Base-by-base conservation (phyloP, 306 rosid genomes). In the Quercus berberidifolia region DNA sequence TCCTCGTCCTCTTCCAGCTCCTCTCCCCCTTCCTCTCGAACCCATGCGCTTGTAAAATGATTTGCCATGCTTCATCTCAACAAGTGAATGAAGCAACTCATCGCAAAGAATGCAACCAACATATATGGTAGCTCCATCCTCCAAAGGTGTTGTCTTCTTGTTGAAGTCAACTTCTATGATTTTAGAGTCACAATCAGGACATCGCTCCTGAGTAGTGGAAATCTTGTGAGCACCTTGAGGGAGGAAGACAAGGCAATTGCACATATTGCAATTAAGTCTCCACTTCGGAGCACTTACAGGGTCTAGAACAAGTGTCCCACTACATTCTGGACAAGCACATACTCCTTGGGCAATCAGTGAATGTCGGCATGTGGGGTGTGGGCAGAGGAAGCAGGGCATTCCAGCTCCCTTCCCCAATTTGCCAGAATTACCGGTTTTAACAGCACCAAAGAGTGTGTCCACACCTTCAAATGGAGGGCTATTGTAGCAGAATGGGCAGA, bases 401-500 rank as follows among this genome's bases (percentile, higher is more conserved):
- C 97, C 97, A 49, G 90, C 92, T 85, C 97, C 98, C 87, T 94
- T 92, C 78, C 97, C 97, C 72, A 80, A 69, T 89, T 90, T 88
- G 72, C 90, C 88, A 23, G 95, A 80, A 81, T 83, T 33, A 71
- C 86, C 59, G 30, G 89, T 79, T 89, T 89, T 90, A 33, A 81
- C 84, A 4, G 88, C 78, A 64, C 90, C 89, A 71, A 83, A 83
- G 82, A 89, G 90, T 31, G 89, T 15, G 59, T 88, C 91, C 3
- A 94, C 90, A 26, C 99, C 99, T 88, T 94, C 99, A 78, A 94
- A 94, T 75, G 99, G 99, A 72, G 99, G 97, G 84, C 89, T 92
- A 79, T 88, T 92, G 89, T 94, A 94, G 91, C 99, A 94, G 80
- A 90, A 94, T 25, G 99, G 99, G 83, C 99, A 92, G 73, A 92